Evolutionary conservation across 345 rosid species (phyloP), one percentile per base, ranked within the genome.

Genomic region (Citrus hindsii): DNA sequence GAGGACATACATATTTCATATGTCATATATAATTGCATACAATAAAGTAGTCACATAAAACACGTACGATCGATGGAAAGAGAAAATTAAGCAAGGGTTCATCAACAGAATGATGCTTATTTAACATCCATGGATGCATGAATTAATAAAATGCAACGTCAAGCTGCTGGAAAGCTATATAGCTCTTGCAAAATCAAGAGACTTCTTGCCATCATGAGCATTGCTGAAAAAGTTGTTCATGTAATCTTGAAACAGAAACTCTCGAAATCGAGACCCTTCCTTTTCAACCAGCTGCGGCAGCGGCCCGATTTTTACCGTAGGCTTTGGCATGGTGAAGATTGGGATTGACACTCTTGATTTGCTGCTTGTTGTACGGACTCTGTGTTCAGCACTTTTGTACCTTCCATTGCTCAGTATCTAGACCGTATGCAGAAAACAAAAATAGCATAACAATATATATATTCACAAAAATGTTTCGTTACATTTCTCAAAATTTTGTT

Each of bases 351-450:
- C 90, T 82, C 94, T 81, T 18, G 92, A 79, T 22, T 82, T 56
- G 3, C 74, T 73, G 75, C 82, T 85, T 65, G 91, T 82, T 14
- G 94, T 82, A 18, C 87, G 76, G 19, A 89, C 91, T 77, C 91
- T 81, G 55, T 87, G 94, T 33, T 89, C 91, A 2, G 91, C 90
- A 73, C 94, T 90, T 81, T 76, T 86, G 78, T 89, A 90, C 64
- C 76, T 86, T 35, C 91, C 92, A 77, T 89, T 89, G 84, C 92
- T 90, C 24, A 87, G 37, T 76, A 90, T 85, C 94, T 90, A 42
- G 64, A 66, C 9, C 76, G 12, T 32, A 8, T 4, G 56, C 16
- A 12, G 13, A 3, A 22, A 32, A 55, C 21, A 16, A 70, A 2
- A 51, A 12, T 12, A 42, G 4, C 16, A 46, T 13, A 3, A 12